phyloP scores from a whole-genome alignment of 805 yeast species.

The Komagataella pseudopastoris region DNA sequence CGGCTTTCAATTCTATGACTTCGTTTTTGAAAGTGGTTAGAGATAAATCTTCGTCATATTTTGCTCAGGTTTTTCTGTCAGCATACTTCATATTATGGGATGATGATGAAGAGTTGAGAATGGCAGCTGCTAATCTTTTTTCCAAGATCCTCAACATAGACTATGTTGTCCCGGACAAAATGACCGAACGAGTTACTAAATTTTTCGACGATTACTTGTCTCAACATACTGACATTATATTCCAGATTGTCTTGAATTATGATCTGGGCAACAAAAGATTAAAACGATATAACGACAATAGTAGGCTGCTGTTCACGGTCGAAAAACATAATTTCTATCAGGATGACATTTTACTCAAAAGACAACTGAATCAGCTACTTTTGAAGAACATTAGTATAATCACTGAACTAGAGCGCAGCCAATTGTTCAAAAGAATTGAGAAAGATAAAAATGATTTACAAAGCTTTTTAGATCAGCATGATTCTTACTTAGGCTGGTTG shows the following conservation, averaged over 20 bases:
- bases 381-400: neutral
- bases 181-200: neutral
- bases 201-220: neutral
- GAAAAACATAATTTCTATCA: neutral
- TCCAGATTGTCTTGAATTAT: neutral
- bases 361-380: neutral
- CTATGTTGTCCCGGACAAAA: neutral
- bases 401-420: neutral
- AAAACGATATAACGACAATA: neutral
- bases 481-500: neutral
- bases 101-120: neutral
- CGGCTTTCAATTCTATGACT: neutral
- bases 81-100: neutral
- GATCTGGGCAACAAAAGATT: neutral
- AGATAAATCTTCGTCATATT: neutral
- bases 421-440: neutral
- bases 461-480: neutral
- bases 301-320: neutral
- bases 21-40: neutral
- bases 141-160: neutral
- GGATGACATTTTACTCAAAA: neutral
- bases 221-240: neutral
- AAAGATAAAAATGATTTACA: neutral
- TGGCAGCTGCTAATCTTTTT: neutral
- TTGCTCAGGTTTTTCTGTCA: neutral